Evolutionary conservation across 441 rosid species (phyloP).

Genomic region (Daphne laureola): DNA sequence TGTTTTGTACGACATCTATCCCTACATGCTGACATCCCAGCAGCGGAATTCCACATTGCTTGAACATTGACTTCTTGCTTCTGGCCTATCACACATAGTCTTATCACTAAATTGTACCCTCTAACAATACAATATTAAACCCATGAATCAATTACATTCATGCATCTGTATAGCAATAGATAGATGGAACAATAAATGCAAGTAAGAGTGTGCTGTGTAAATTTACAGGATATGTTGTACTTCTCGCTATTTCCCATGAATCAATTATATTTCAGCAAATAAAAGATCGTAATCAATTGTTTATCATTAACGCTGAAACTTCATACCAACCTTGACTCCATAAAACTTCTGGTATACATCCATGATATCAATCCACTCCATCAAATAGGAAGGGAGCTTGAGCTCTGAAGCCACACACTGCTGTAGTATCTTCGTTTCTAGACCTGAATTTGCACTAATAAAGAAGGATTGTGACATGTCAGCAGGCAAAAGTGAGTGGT

Average conservation of each 20-base stretch:
- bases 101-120: too few species aligned
- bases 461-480: slow-evolving; percentile 15
- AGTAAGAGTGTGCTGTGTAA: too few species aligned
- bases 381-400: slow-evolving; percentile 62
- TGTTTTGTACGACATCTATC: slow-evolving; percentile 70
- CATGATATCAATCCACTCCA: slow-evolving; percentile 84
- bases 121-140: too few species aligned
- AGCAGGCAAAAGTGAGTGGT: background rate
- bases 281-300: too few species aligned
- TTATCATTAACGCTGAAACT: background rate
- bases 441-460: slow-evolving; percentile 79
- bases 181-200: too few species aligned
- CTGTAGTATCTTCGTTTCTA: slow-evolving; percentile 72
- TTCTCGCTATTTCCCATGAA: too few species aligned
- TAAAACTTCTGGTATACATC: slow-evolving; percentile 65
- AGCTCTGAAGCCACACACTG: slow-evolving; percentile 59
- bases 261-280: too few species aligned
- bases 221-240: too few species aligned
- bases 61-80: slow-evolving; percentile 86
- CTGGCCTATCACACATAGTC: slow-evolving; percentile 40
- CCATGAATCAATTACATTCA: too few species aligned
- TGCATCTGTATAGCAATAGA: too few species aligned
- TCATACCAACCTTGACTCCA: slow-evolving; percentile 40
- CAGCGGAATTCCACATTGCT: slow-evolving; percentile 48
- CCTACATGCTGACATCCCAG: slow-evolving; percentile 83